Conservation (phyloP, 2,329 filamentous ascomycete species). For the Alternaria burnsii region DNA sequence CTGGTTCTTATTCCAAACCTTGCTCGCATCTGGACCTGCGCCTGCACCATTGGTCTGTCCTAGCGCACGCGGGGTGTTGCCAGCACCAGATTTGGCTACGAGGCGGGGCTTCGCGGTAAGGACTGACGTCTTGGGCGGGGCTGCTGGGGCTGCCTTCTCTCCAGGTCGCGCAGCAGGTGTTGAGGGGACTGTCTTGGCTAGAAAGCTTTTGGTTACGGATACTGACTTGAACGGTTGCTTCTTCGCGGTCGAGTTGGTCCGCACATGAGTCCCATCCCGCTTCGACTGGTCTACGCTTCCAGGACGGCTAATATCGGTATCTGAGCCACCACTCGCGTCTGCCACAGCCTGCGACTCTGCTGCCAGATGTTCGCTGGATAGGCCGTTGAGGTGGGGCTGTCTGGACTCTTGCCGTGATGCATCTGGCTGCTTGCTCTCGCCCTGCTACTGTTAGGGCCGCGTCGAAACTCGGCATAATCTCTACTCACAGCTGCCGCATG, state of each 20-base stretch:
- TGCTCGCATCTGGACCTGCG: conserved; percentile 73
- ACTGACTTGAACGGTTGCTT: conserved; percentile 85
- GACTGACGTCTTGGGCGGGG: conserved; percentile 57
- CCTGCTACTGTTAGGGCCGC: conserved; percentile 29
- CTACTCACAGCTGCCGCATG: conserved; percentile 36
- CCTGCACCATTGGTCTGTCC: conserved; percentile 67
- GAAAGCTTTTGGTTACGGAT: conserved; percentile 84
- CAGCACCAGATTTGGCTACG: conserved; percentile 75
- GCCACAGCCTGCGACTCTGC: conserved; percentile 59
- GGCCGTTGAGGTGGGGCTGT: conserved; percentile 47
- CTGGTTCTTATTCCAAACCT: conserved; percentile 89
- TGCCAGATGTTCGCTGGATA: conserved; percentile 45
- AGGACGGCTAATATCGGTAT: conserved; percentile 74
- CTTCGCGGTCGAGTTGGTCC: conserved; percentile 67
- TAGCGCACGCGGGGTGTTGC: conserved; percentile 62
- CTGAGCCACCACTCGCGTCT: conserved; percentile 77
- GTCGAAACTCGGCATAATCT: not conserved
- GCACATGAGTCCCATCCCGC: conserved; percentile 67
- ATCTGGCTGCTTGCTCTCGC: conserved; percentile 22
- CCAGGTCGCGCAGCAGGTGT: conserved; percentile 60
- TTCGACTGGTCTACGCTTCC: conserved; percentile 62
- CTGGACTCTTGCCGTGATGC: conserved; percentile 25
- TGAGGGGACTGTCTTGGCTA: conserved; percentile 74
- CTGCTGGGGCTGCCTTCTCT: conserved; percentile 61
- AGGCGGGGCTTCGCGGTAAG: conserved; percentile 72